phyloP scores from a whole-genome alignment of 2,329 filamentous ascomycete species.

The Myriosclerotinia scirpicola region DNA sequence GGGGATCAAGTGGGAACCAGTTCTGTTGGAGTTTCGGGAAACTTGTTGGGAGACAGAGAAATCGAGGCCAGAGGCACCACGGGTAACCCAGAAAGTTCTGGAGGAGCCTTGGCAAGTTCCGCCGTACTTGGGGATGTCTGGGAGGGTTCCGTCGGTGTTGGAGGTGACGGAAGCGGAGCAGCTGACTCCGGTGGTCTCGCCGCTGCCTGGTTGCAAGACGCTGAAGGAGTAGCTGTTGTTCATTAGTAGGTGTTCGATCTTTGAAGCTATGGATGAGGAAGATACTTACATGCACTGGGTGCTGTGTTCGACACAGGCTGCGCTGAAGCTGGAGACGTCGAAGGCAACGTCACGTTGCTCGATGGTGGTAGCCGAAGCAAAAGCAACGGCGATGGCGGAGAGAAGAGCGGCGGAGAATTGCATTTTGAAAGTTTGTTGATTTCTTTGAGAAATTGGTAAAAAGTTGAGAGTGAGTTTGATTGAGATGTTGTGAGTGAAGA shows the following conservation, averaged over 20 bases:
- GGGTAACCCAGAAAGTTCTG: background rate
- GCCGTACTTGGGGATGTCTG: background rate
- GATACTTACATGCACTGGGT: background rate
- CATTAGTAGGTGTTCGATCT: background rate
- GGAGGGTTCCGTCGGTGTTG: background rate
- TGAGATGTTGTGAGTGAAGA: conserved; percentile 10
- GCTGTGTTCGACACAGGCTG: background rate
- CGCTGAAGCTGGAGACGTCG: background rate
- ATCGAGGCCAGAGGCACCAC: background rate
- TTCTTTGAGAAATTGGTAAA: conserved; percentile 1
- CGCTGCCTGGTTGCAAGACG: background rate
- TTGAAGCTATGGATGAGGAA: no score
- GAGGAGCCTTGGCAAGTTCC: background rate
- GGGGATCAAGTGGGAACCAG: background rate
- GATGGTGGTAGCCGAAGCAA: background rate
- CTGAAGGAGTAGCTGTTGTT: background rate
- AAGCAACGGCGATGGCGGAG: conserved; percentile 13
- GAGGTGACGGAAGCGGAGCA: background rate
- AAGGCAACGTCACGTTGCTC: background rate
- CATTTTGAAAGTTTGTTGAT: conserved; percentile 3
- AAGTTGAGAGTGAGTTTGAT: background rate
- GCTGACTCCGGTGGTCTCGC: background rate
- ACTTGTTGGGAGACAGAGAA: background rate
- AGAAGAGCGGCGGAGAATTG: background rate
- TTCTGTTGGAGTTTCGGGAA: background rate